Evolutionary conservation across 345 rosid genomes (phyloP), one percentile per base, ranked within the genome.

Genomic region (Barbarea vulgaris): DNA sequence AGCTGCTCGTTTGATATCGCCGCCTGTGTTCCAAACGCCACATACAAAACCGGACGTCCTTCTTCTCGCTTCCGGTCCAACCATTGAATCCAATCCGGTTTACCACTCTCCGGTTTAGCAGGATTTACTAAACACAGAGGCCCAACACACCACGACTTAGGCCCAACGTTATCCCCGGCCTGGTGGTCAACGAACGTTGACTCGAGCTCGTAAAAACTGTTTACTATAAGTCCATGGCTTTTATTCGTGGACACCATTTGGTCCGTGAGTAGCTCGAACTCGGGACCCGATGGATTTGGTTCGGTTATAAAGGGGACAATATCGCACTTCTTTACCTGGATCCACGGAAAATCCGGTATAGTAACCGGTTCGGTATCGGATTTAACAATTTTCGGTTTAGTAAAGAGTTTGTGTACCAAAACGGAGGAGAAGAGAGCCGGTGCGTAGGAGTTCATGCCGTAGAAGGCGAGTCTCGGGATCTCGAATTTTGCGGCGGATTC

Each of bases 11-110:
- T 11, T 5, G 89, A 78, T 19, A 88, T 70, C 66, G 86, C 91
- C 0, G 87, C 83, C 21, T 92, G 96, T 7, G 97, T 76, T 53
- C 96, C 97, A 60, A 89, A 89, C 4, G 93, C 96, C 1, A 85
- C 89, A 53, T 89, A 89, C 18, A 92, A 64, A 48, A 89, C 92
- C 1, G 88, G 37, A 17, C 68, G 57, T 3, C 85, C 85, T 14
- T 81, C 62, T 4, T 77, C 83, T 9, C 8, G 76, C 68, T 85
- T 86, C 51, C 69, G 42, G 79, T 92, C 88, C 41, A 89, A 84
- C 93, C 92, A 89, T 11, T 60, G 44, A n/a, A 80, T 79, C 93
- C 89, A 89, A 9, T 11, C 50, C 53, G 91, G 80, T 63, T 85
- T 80, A 6, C 4, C 14, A 6, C 33, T 21, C 13, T 31, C 60